Conservation (phyloP, 2,329 filamentous ascomycete species). For the Botrytis porri region DNA sequence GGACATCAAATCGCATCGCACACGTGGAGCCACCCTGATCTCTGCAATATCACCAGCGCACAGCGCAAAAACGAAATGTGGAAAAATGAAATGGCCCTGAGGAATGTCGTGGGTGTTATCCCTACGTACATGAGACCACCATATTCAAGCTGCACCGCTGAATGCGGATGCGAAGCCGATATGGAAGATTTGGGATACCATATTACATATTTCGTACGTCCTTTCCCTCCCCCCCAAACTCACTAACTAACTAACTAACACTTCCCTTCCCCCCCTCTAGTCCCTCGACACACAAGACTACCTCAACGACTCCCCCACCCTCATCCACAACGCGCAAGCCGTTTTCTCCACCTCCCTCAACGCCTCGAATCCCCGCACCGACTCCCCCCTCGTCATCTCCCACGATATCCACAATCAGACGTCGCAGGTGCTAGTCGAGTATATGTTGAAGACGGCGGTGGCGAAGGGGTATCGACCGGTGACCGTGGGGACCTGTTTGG, state of each 20-base stretch:
- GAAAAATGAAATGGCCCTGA: constrained; percentile 54
- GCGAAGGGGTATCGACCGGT: constrained; percentile 41
- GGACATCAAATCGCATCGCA: constrained; percentile 61
- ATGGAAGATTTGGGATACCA: constrained; percentile 45
- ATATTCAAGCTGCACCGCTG: constrained; percentile 44
- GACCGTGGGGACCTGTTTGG: constrained; percentile 46
- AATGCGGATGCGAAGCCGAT: constrained; percentile 40
- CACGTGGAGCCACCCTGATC: constrained; percentile 51
- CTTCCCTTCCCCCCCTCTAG: not conserved
- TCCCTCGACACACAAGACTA: constrained; percentile 50
- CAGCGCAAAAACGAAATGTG: constrained; percentile 49
- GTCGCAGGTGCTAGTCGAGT: constrained; percentile 33
- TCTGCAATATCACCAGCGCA: constrained; percentile 43
- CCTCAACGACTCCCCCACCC: constrained; percentile 43
- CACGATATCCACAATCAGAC: constrained; percentile 40
- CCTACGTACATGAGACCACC: constrained; percentile 52
- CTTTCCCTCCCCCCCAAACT: not conserved
- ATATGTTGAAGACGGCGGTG: constrained; percentile 35
- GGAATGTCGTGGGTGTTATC: constrained; percentile 51
- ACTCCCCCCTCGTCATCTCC: constrained; percentile 43
- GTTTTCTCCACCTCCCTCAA: constrained; percentile 32
- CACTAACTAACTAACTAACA: constrained; percentile 13
- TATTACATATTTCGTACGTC: constrained; percentile 45
- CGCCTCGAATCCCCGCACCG: constrained; percentile 21
- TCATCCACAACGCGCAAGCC: constrained; percentile 47